These are phyloP conservation scores for Moelleriella libera DNA, from an alignment of 2,329 filamentous ascomycete genomes.

Conservation along the genomic window DNA sequence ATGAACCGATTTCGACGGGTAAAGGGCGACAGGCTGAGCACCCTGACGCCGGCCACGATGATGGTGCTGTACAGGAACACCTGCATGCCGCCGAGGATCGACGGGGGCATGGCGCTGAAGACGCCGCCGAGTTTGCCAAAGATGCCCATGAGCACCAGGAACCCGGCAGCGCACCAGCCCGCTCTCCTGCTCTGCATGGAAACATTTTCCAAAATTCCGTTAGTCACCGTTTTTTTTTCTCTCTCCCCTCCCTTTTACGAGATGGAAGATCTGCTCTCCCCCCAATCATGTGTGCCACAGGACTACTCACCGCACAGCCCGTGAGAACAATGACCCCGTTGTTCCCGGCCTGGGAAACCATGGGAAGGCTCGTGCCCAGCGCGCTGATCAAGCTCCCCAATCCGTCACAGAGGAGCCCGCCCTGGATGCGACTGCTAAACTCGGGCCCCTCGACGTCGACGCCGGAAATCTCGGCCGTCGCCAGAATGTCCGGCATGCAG, in stretches of 20 bases:
- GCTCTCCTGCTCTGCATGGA: constrained; percentile 1
- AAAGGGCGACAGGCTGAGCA: constrained; percentile 2
- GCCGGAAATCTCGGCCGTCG: constrained; percentile 4
- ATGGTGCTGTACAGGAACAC: constrained; percentile 5
- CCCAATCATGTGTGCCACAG: too few species aligned
- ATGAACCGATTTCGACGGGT: constrained; percentile 4
- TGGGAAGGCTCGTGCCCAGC: constrained; percentile 2
- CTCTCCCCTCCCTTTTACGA: background rate
- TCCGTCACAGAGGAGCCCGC: constrained; percentile 4
- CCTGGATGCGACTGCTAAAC: constrained; percentile 4
- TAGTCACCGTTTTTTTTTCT: background rate
- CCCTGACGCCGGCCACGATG: constrained; percentile 3
- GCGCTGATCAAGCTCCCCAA: constrained; percentile 4
- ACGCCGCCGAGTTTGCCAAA: constrained; percentile 4
- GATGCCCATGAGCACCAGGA: constrained; percentile 4
- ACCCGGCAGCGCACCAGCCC: constrained; percentile 3
- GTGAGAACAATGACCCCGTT: constrained; percentile 5
- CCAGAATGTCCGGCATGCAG: constrained; percentile 5
- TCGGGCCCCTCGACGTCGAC: constrained; percentile 4
- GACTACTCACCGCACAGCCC: constrained; percentile 1
- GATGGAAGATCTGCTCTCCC: too few species aligned
- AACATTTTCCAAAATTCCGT: background rate
- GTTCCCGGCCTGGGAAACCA: constrained; percentile 4
- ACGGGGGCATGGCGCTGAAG: constrained; percentile 4
- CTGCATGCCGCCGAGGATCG: constrained; percentile 5